Evolutionary conservation across 2,329 filamentous ascomycete species (phyloP).

Genomic region (Waltergamsia citrina): DNA sequence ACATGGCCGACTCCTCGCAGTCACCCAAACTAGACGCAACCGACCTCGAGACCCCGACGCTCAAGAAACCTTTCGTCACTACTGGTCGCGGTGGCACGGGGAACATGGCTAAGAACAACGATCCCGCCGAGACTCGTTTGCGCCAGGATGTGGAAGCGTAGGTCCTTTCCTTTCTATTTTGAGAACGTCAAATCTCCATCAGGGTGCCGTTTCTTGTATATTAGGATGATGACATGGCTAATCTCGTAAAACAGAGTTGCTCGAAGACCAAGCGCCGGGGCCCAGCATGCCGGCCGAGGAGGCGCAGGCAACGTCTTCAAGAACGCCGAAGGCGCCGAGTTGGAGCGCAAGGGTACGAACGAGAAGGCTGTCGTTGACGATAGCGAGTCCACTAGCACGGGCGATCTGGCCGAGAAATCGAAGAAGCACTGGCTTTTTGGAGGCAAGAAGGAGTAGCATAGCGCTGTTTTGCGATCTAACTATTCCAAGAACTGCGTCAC

Average conservation of each 20-base stretch:
- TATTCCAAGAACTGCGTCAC: too few relatives aligned
- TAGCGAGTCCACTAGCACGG: slow-evolving; percentile 4
- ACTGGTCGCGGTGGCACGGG: slow-evolving; percentile 83
- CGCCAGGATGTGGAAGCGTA: slow-evolving; percentile 76
- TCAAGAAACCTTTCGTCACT: slow-evolving; percentile 78
- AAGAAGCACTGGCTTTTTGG: slow-evolving; percentile 35
- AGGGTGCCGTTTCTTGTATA: too few relatives aligned
- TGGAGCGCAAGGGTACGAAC: slow-evolving; percentile 15
- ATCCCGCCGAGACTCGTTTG: slow-evolving; percentile 63
- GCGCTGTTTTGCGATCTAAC: background rate
- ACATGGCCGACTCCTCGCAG: slow-evolving; percentile 49
- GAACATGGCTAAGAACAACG: slow-evolving; percentile 72
- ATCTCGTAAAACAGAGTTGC: slow-evolving; percentile 38
- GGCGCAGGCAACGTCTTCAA: slow-evolving; percentile 64
- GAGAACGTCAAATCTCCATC: slow-evolving; percentile 7
- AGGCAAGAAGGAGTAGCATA: slow-evolving; percentile 31
- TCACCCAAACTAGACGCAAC: slow-evolving; percentile 40
- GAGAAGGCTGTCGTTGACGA: slow-evolving; percentile 23
- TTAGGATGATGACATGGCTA: too few relatives aligned
- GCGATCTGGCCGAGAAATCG: slow-evolving; percentile 7
- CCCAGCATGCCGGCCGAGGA: slow-evolving; percentile 61
- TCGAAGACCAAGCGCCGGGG: slow-evolving; percentile 46
- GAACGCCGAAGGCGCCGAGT: slow-evolving; percentile 19
- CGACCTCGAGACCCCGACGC: slow-evolving; percentile 71
- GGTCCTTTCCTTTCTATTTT: slow-evolving; percentile 16